Percentiles rank a stretch among this genome's conserved stretches.
Conservation (phyloP, 2,329 filamentous ascomycete genomes). For the Metarhizium humberi region DNA sequence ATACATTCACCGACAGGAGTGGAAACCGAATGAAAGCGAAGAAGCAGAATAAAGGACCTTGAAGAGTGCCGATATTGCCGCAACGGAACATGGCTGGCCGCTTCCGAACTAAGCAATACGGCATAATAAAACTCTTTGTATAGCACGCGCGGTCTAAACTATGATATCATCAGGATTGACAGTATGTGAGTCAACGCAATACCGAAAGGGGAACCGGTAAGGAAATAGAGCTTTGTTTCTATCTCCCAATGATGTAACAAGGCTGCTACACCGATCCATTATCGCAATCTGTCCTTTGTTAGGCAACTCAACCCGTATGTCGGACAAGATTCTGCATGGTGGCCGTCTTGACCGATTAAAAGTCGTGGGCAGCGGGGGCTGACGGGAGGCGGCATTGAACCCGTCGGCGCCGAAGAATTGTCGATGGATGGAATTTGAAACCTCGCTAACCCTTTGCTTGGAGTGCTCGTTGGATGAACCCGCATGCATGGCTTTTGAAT, state of each 20-base stretch:
- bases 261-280: not conserved
- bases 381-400: slow-evolving; percentile 1
- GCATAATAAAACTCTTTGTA: too few species aligned
- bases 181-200: not conserved
- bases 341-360: not conserved
- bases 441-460: not conserved
- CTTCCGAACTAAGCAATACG: not conserved
- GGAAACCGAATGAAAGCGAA: not conserved
- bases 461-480: not conserved
- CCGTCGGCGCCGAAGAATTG: not conserved
- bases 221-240: not conserved
- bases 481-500: not conserved
- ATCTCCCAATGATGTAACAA: not conserved
- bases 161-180: not conserved
- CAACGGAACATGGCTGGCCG: not conserved
- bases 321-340: slow-evolving; percentile 1
- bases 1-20: not conserved
- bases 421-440: not conserved
- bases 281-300: not conserved
- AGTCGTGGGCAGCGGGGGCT: not conserved
- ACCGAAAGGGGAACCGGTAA: slow-evolving; percentile 1
- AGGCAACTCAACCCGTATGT: not conserved
- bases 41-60: not conserved
- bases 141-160: too few species aligned
- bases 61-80: not conserved